phyloP scores from a whole-genome alignment of 257 asterid genomes.

The Leptodermis oblonga region DNA sequence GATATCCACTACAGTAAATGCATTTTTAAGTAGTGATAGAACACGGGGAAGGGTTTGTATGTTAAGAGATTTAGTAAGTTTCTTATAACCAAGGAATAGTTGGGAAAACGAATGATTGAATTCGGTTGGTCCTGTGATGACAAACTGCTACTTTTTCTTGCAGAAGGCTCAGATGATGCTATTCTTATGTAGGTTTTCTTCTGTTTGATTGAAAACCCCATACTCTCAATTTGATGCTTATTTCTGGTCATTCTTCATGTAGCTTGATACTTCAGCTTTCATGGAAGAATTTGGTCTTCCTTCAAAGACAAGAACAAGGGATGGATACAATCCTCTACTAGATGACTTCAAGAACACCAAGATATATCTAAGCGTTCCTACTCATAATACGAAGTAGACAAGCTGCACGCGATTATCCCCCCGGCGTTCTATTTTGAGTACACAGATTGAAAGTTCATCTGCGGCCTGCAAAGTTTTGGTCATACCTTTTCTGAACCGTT shows the following conservation, averaged over 20 bases:
- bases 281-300: constrained; percentile 99
- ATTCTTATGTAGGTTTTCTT: not conserved
- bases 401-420: not conserved
- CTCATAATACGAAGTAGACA: constrained; percentile 70
- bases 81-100: not conserved
- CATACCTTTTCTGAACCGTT: not conserved
- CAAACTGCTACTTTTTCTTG: not conserved
- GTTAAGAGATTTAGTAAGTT: not conserved
- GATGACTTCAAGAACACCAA: constrained; percentile 98
- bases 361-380: constrained; percentile 89
- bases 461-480: not conserved
- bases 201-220: too few species aligned
- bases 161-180: not conserved
- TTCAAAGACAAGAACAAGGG: constrained; percentile 80
- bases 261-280: constrained; percentile 90
- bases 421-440: not conserved
- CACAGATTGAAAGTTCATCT: not conserved
- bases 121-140: not conserved
- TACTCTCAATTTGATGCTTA: constrained; percentile 7
- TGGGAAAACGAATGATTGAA: not conserved
- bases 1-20: not conserved
- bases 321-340: constrained; percentile 91
- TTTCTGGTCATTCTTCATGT: constrained; percentile 14
- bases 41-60: not conserved
- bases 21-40: not conserved